Evolutionary conservation across 1,284 basidiomycete genomes (phyloP).

Genomic region (Coniophora puteana): DNA sequence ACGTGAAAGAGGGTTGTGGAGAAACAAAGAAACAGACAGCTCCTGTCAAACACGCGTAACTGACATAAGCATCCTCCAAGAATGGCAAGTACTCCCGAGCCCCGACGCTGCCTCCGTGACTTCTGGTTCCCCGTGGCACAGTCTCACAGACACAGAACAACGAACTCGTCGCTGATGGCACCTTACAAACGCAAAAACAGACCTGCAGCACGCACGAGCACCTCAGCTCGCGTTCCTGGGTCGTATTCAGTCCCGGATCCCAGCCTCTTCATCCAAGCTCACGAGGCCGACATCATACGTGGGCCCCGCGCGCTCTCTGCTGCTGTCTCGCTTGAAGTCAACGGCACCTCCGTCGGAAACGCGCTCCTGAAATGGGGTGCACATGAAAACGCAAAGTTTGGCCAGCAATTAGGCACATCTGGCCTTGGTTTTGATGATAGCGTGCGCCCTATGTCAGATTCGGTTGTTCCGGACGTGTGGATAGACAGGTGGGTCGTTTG

Average conservation of each 20-base stretch:
- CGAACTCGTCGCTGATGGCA: not conserved
- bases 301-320: constrained; percentile 41
- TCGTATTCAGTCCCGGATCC: constrained; percentile 23
- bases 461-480: constrained; percentile 43
- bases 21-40: too few species aligned
- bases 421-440: not conserved
- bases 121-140: too few species aligned
- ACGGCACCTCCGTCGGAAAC: constrained; percentile 27
- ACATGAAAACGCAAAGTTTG: constrained; percentile 5
- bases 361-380: constrained; percentile 45
- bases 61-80: too few species aligned
- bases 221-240: not conserved
- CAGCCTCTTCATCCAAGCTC: constrained; percentile 53
- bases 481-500: constrained; percentile 51
- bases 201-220: not conserved
- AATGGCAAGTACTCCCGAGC: too few species aligned
- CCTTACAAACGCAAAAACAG: not conserved
- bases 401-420: too few species aligned
- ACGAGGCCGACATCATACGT: constrained; percentile 62
- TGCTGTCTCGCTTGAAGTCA: constrained; percentile 45
- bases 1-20: too few species aligned
- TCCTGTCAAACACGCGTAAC: too few species aligned
- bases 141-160: too few species aligned
- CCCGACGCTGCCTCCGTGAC: too few species aligned
- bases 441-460: constrained; percentile 3